A percentile compares a stretch with the other conserved stretches of the same genome.
Conservation (phyloP, 169 alveolate genomes). For the Plasmodium chabaudi region DNA sequence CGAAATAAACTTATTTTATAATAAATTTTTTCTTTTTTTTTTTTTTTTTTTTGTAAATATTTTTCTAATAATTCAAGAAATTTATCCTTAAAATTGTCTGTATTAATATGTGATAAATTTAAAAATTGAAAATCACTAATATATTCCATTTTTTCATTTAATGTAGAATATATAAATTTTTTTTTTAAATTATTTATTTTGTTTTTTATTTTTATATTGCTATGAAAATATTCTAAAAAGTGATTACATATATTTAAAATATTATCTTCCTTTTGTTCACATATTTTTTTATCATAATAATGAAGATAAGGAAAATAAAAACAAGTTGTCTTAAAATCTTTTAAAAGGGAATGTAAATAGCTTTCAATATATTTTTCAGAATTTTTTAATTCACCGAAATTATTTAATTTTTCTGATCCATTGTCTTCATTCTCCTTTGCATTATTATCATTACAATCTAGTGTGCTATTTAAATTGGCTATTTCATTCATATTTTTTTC, state of each 20-base stretch:
- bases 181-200: constrained; percentile 22
- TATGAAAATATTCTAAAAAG: constrained; percentile 13
- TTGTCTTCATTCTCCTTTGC: neutral
- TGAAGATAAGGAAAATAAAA: constrained; percentile 53
- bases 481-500: neutral
- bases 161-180: constrained; percentile 10
- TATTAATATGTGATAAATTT: constrained; percentile 25
- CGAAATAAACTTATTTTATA: constrained; percentile 7
- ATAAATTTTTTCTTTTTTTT: constrained; percentile 37
- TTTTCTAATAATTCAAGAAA: constrained; percentile 27
- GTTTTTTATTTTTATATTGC: constrained; percentile 25
- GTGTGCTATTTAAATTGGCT: neutral
- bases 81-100: constrained; percentile 13
- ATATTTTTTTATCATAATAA: constrained; percentile 39
- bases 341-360: constrained; percentile 40
- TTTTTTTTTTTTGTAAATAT: constrained; percentile 27
- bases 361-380: constrained; percentile 41
- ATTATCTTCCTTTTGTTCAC: constrained; percentile 28
- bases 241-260: constrained; percentile 24
- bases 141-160: constrained; percentile 48
- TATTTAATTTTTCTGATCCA: constrained; percentile 21
- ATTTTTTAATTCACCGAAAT: constrained; percentile 13
- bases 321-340: constrained; percentile 13
- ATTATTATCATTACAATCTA: neutral
- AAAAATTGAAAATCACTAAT: constrained; percentile 35